Evolutionary conservation across 1,284 basidiomycete species (phyloP).

Genomic region (Boletus smithii): DNA sequence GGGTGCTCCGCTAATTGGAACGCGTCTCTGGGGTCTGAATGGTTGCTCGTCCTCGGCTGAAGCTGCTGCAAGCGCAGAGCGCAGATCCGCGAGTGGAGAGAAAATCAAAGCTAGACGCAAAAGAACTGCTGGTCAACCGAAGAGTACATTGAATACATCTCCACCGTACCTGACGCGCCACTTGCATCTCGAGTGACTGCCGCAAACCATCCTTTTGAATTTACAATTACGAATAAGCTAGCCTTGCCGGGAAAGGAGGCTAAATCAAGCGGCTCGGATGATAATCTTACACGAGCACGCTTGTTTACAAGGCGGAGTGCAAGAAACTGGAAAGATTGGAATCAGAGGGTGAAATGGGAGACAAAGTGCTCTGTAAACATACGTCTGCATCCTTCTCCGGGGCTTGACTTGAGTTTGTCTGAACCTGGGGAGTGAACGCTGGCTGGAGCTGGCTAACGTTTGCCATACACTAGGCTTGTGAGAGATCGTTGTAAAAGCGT

Average conservation of each 20-base stretch:
- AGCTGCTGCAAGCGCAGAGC: constrained; percentile 43
- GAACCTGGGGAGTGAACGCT: constrained; percentile 30
- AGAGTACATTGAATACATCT: not conserved
- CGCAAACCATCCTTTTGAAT: constrained; percentile 62
- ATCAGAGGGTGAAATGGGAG: constrained; percentile 3
- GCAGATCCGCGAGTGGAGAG: constrained; percentile 57
- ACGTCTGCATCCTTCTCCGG: constrained; percentile 46
- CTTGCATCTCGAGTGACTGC: constrained; percentile 45
- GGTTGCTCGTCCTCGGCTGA: constrained; percentile 38
- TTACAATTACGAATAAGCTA: constrained; percentile 54
- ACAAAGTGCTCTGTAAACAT: constrained; percentile 15
- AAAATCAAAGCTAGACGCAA: constrained; percentile 48
- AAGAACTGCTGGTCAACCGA: not conserved
- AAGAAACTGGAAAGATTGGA: constrained; percentile 39
- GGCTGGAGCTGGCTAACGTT: constrained; percentile 41
- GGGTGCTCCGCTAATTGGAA: constrained; percentile 42
- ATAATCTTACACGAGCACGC: constrained; percentile 58
- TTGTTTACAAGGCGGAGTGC: constrained; percentile 53
- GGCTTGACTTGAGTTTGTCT: constrained; percentile 35
- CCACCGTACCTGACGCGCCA: constrained; percentile 38
- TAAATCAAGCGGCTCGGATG: constrained; percentile 45
- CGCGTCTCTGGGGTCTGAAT: constrained; percentile 48
- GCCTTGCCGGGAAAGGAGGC: constrained; percentile 39
- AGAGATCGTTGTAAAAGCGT: not conserved
- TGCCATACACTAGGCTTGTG: constrained; percentile 18